Evolutionary conservation across 73 alveolate genomes (phyloP).

Genomic region (Diophrys sp.): DNA sequence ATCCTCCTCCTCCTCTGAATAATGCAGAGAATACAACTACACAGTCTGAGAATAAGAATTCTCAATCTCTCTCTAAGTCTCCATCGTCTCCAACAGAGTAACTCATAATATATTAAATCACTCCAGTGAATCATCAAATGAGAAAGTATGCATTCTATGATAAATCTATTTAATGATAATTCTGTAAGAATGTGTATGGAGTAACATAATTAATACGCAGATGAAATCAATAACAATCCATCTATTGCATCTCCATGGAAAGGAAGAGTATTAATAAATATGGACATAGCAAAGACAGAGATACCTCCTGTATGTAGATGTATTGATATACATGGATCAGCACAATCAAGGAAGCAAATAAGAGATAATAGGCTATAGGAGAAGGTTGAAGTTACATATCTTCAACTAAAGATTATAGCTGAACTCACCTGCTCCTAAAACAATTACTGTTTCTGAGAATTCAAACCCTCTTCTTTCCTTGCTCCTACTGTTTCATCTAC

Average conservation of each 20-base stretch:
- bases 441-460: too few relatives aligned
- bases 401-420: too few relatives aligned
- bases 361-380: too few relatives aligned
- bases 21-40: constrained; percentile 29
- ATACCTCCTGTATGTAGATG: too few relatives aligned
- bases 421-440: too few relatives aligned
- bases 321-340: too few relatives aligned
- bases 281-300: too few relatives aligned
- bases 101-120: constrained; percentile 37
- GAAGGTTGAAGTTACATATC: too few relatives aligned
- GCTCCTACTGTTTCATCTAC: too few relatives aligned
- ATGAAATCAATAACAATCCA: constrained; percentile 71
- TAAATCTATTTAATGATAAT: constrained; percentile 18
- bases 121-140: constrained; percentile 51
- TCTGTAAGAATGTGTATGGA: constrained; percentile 82
- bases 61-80: constrained; percentile 47
- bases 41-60: constrained; percentile 56
- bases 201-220: constrained; percentile 55
- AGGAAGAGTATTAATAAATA: constrained; percentile 82
- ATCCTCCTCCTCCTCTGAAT: constrained; percentile 27
- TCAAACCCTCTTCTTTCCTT: too few relatives aligned
- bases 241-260: constrained; percentile 82
- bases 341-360: too few relatives aligned
- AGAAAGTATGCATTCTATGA: constrained; percentile 44
- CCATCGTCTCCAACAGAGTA: constrained; percentile 45